Percentiles rank a stretch among this genome's conserved stretches.
Conservation (phyloP, 2,329 filamentous ascomycete species). For the Colletotrichum sp. region DNA sequence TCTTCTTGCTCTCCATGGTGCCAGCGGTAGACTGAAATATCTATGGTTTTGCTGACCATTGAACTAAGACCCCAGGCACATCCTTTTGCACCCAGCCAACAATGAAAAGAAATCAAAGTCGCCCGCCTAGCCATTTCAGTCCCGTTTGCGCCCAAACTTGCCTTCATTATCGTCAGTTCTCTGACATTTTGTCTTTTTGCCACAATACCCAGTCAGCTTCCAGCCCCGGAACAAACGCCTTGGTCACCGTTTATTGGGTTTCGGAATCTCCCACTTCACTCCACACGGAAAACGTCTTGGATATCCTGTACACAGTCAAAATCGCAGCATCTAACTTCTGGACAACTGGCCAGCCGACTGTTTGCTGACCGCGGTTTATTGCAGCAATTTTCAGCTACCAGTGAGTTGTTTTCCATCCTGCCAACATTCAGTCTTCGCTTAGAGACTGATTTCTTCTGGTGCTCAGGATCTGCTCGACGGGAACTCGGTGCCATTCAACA, state of each 20-base stretch:
- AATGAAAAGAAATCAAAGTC: neutral
- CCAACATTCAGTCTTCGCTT: neutral
- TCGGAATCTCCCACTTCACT: neutral
- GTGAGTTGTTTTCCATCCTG: neutral
- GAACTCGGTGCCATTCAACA: neutral
- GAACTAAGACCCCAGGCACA: neutral
- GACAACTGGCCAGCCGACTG: neutral
- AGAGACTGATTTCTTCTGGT: neutral
- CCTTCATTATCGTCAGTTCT: neutral
- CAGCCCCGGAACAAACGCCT: neutral
- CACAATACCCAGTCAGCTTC: neutral
- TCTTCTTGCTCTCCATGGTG: neutral
- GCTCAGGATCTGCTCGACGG: neutral
- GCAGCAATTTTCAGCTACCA: neutral
- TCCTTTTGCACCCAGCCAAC: neutral
- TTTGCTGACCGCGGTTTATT: neutral
- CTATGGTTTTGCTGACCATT: neutral
- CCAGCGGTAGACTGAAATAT: neutral
- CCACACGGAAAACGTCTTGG: neutral
- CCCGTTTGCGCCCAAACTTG: neutral
- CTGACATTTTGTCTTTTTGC: neutral
- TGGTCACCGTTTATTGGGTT: neutral
- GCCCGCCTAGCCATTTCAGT: neutral
- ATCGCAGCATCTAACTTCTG: neutral
- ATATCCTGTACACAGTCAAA: neutral